phyloP scores from a whole-genome alignment of 345 rosid genomes.

The Brassica nigra region DNA sequence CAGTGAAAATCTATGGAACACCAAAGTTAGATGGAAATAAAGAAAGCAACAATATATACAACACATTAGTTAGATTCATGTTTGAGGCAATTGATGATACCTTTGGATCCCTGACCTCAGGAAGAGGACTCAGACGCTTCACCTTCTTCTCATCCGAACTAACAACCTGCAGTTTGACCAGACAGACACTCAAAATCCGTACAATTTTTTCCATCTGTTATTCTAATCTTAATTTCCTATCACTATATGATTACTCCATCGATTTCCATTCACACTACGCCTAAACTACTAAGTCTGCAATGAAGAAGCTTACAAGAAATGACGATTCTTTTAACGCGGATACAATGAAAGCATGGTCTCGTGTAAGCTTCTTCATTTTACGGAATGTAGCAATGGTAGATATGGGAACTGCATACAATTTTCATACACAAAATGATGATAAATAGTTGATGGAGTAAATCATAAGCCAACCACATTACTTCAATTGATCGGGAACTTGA shows the following conservation, averaged over 20 bases:
- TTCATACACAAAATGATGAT: background rate
- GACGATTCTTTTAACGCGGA: conserved; percentile 79
- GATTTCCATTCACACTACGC: background rate
- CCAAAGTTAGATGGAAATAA: conserved; percentile 35
- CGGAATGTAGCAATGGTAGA: conserved; percentile 66
- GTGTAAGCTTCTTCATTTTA: conserved; percentile 82
- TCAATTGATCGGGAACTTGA: too few relatives aligned
- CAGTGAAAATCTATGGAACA: conserved; percentile 66
- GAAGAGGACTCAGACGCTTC: conserved; percentile 65
- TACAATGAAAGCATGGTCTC: conserved; percentile 50
- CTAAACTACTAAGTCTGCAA: background rate
- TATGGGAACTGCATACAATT: conserved; percentile 45
- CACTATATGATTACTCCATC: background rate
- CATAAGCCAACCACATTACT: background rate
- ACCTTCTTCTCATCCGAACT: conserved; percentile 81
- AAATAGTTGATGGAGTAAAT: background rate
- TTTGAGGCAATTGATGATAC: conserved; percentile 45
- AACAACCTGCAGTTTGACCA: conserved; percentile 54
- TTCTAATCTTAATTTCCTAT: background rate
- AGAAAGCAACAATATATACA: conserved; percentile 1
- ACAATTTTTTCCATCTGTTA: background rate
- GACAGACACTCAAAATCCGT: conserved; percentile 24
- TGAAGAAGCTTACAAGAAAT: conserved; percentile 57
- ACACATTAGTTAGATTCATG: background rate
- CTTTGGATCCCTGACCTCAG: conserved; percentile 77